Evolutionary conservation across 2,329 filamentous ascomycete species (phyloP).

Genomic region (Nectriaceae sp.): DNA sequence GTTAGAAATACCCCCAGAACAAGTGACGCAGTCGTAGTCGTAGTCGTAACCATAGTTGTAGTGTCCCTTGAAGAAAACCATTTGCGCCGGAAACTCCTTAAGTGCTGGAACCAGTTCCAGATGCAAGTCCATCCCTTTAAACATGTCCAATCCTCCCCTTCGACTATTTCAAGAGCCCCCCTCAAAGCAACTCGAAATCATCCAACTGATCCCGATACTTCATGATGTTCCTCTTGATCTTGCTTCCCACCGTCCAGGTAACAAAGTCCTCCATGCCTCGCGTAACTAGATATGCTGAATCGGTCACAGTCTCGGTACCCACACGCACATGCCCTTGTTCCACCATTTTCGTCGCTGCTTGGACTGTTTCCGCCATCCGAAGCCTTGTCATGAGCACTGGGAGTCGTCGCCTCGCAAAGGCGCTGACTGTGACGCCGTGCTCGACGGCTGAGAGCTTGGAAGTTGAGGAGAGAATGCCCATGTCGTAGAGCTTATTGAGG

Average conservation of each 20-base stretch:
- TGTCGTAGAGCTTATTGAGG: slow-evolving; percentile 88
- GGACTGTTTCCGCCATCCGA: slow-evolving; percentile 89
- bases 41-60: too few species aligned
- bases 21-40: too few species aligned
- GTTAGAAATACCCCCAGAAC: too few species aligned
- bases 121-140: too few species aligned
- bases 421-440: slow-evolving; percentile 83
- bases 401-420: slow-evolving; percentile 80
- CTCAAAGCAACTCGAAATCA: slow-evolving; percentile 86
- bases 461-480: slow-evolving; percentile 78
- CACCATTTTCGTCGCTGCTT: slow-evolving; percentile 81
- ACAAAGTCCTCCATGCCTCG: slow-evolving; percentile 94
- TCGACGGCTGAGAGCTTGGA: slow-evolving; percentile 85
- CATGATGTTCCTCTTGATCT: slow-evolving; percentile 96
- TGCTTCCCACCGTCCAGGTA: slow-evolving; percentile 93
- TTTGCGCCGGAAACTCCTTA: slow-evolving; percentile 22
- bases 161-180: too few species aligned
- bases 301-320: slow-evolving; percentile 86
- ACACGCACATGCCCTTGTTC: slow-evolving; percentile 94
- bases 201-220: slow-evolving; percentile 93
- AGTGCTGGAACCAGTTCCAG: neutral
- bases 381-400: slow-evolving; percentile 89
- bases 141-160: too few species aligned
- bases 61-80: too few species aligned
- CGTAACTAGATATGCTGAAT: slow-evolving; percentile 86